Percentiles rank a stretch among this genome's conserved stretches.
Evolutionary conservation across 140 eudicot genomes (phyloP).

Genomic region (Stevia rebaudiana): DNA sequence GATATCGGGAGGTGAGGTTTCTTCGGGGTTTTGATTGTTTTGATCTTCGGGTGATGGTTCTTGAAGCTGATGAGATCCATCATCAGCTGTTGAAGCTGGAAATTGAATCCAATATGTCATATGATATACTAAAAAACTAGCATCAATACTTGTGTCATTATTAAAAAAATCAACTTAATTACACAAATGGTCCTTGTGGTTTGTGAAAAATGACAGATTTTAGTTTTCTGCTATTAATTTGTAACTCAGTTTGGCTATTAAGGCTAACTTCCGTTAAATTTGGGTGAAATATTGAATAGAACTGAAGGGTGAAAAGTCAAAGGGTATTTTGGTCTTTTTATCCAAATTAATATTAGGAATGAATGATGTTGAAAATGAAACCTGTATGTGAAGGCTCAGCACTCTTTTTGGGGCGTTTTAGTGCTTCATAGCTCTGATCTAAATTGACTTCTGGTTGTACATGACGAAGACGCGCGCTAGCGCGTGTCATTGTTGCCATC

Average conservation of each 20-base stretch:
- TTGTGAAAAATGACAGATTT: too few species aligned
- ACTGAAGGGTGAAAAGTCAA: too few species aligned
- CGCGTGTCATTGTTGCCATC: slow-evolving; percentile 59
- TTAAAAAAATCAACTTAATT: too few species aligned
- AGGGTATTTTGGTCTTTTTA: too few species aligned
- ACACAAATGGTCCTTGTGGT: too few species aligned
- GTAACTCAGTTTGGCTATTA: too few species aligned
- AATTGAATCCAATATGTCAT: background rate
- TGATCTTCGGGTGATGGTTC: slow-evolving; percentile 32
- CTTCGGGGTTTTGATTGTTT: slow-evolving; percentile 25
- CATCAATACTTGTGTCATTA: background rate
- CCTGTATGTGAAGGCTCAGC: slow-evolving; percentile 61
- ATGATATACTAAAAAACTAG: background rate
- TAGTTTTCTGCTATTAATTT: too few species aligned
- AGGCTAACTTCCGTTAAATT: too few species aligned
- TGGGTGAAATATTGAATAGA: too few species aligned
- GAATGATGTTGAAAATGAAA: slow-evolving; percentile 10
- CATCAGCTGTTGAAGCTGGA: slow-evolving; percentile 41
- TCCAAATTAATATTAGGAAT: background rate
- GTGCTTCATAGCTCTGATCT: slow-evolving; percentile 74
- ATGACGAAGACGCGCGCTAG: slow-evolving; percentile 94
- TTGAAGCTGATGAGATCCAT: slow-evolving; percentile 32
- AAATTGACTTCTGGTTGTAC: slow-evolving; percentile 85
- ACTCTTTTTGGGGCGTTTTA: slow-evolving; percentile 63
- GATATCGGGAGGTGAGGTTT: slow-evolving; percentile 26